These are phyloP conservation scores for Davidsoniella neocaledoniae DNA, from an alignment of 2,329 filamentous ascomycete genomes.

Conservation along the genomic window DNA sequence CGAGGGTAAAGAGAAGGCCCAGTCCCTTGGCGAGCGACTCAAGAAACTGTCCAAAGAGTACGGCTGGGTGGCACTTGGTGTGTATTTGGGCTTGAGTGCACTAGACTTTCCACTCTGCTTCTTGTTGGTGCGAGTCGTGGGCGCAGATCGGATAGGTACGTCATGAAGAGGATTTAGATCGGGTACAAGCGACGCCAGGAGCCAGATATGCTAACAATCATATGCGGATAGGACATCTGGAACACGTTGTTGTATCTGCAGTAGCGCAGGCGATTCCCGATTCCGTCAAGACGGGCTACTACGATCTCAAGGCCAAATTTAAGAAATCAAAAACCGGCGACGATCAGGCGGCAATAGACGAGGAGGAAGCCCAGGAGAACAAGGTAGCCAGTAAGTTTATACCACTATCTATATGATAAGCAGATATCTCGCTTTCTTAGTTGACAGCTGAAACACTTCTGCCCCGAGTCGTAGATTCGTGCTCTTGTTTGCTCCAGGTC, in stretches of 20 bases:
- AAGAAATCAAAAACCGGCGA: conserved; percentile 17
- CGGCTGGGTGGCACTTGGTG: conserved; percentile 82
- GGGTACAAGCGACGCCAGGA: background rate
- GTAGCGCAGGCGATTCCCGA: conserved; percentile 44
- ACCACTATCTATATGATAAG: background rate
- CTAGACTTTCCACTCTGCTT: conserved; percentile 95
- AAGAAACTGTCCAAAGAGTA: conserved; percentile 82
- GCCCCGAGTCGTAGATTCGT: background rate
- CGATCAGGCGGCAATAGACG: conserved; percentile 16
- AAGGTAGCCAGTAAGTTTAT: conserved; percentile 51
- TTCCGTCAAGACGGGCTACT: conserved; percentile 22
- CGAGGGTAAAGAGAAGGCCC: conserved; percentile 7
- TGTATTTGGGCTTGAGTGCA: conserved; percentile 69
- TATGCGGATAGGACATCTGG: conserved; percentile 33
- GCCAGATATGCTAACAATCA: conserved; percentile 1
- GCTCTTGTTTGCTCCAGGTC: background rate
- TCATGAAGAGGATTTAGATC: background rate
- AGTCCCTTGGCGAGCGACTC: conserved; percentile 50
- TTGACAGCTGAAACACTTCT: background rate
- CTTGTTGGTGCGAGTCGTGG: conserved; percentile 63
- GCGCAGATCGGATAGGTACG: conserved; percentile 67
- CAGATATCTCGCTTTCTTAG: too few relatives aligned
- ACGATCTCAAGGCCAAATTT: conserved; percentile 16
- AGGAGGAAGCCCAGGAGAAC: conserved; percentile 16
- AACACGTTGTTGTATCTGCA: conserved; percentile 48